phyloP scores from a whole-genome alignment of 2,329 filamentous ascomycete genomes.

The Mollisia scopiformis region DNA sequence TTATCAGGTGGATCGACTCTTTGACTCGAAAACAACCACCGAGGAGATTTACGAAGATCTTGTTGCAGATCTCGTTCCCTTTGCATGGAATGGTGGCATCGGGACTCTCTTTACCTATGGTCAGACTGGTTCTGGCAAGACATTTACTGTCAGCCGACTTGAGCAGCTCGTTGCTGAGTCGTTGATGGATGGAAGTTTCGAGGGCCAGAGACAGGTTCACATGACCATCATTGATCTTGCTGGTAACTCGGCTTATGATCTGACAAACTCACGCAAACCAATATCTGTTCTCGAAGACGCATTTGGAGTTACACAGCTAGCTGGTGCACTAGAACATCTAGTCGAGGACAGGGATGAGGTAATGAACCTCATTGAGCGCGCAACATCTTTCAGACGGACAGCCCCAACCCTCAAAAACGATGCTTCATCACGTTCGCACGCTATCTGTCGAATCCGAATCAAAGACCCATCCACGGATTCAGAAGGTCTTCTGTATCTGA shows the following conservation, averaged over 20 bases:
- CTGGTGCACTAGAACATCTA: slow-evolving; percentile 45
- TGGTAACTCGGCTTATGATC: slow-evolving; percentile 66
- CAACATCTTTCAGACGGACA: slow-evolving; percentile 48
- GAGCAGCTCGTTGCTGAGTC: slow-evolving; percentile 45
- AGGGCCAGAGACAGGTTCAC: slow-evolving; percentile 85
- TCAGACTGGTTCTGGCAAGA: slow-evolving; percentile 54
- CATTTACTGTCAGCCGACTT: slow-evolving; percentile 46
- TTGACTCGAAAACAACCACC: not conserved
- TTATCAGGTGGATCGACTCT: not conserved
- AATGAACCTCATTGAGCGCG: slow-evolving; percentile 84
- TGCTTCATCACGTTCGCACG: slow-evolving; percentile 51
- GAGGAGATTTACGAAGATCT: not conserved
- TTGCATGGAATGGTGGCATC: slow-evolving; percentile 45
- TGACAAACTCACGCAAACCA: slow-evolving; percentile 45
- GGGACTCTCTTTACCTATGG: slow-evolving; percentile 53
- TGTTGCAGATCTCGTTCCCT: not conserved
- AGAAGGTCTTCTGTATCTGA: slow-evolving; percentile 49
- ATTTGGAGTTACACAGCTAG: slow-evolving; percentile 47
- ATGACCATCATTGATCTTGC: slow-evolving; percentile 93
- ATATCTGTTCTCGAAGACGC: slow-evolving; percentile 50
- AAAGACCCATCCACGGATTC: slow-evolving; percentile 31
- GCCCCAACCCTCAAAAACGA: slow-evolving; percentile 50
- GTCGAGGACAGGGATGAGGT: slow-evolving; percentile 52
- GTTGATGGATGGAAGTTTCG: slow-evolving; percentile 79
- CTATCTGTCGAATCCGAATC: slow-evolving; percentile 50